Evolutionary conservation across 2,329 filamentous ascomycete species (phyloP).

Genomic region (Aspergillus ustus): DNA sequence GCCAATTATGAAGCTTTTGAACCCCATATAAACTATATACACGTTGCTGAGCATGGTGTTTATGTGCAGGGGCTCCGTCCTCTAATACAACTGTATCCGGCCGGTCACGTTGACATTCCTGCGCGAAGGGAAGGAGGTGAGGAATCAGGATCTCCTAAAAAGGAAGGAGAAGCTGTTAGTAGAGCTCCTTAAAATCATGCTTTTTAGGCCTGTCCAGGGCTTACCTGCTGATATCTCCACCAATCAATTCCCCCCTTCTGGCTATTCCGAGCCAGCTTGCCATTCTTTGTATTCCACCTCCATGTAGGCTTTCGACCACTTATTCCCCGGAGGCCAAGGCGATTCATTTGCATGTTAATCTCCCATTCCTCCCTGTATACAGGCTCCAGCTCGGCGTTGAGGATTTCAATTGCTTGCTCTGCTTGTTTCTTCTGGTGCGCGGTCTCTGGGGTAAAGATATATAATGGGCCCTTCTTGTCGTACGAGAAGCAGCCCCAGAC

Average conservation of each 20-base stretch:
- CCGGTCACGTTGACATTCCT: background rate
- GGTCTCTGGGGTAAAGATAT: background rate
- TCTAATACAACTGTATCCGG: constrained; percentile 1
- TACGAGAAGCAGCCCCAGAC: constrained; percentile 1
- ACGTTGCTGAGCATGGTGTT: background rate
- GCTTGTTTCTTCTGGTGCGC: background rate
- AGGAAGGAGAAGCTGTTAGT: background rate
- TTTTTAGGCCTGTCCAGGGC: too few relatives aligned
- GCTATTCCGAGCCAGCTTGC: background rate
- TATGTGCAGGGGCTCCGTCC: background rate
- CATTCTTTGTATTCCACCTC: background rate
- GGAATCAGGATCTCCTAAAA: background rate
- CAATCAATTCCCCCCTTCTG: background rate
- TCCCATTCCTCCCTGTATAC: background rate
- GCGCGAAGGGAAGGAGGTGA: background rate
- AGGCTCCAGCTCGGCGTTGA: background rate
- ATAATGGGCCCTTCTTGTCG: background rate
- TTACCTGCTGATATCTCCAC: background rate
- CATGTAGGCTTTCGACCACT: background rate
- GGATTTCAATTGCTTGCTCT: background rate
- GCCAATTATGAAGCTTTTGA: constrained; percentile 5
- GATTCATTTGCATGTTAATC: background rate
- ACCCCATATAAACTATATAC: background rate
- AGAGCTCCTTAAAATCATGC: background rate
- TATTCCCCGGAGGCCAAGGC: background rate